Base-by-base conservation (phyloP, 257 asterid species). In the Solanum dulcamara region DNA sequence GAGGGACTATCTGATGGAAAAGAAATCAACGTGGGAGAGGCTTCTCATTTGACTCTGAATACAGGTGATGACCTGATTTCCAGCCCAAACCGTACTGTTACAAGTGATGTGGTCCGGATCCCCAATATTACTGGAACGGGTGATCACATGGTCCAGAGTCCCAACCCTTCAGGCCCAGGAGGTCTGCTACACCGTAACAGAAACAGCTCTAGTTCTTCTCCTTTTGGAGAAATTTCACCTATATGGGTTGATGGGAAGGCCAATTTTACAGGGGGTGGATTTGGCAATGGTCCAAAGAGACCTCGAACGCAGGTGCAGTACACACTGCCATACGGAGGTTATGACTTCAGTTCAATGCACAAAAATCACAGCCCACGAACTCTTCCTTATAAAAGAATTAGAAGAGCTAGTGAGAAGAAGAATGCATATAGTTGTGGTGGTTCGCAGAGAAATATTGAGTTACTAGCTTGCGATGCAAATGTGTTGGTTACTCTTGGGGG, bases 281-380 rank as follows among this genome's bases (percentile, higher is more conserved):
- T 97, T 82, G 88, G 94, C 81, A 90, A 85, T 86, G 98, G 98
- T 80, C 98, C 98, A 7, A 97, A 93, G 92, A 95, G 88, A 91
- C 99, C 97, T 84, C 93, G 99, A 48, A 95, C 99, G 53, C 98
- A 92, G 86, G 99, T 97, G 80, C 98, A 91, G 62, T 97, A 97
- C 91, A 90, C 96, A 72, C 74, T 94, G 91, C 98, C 99, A 86
- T 90, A 83, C 38, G 94, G 90, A 85, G 94, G 93, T 86, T 85
- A 81, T 84, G 96, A 92, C 86, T 53, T 86, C 75, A 86, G 87
- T 84, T 89, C 90, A 48, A 91, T 86, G 89, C 96, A 89, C 72
- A 93, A 91, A 89, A 86, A 44, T 35, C 92, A 90, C 42, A 93
- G 87, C 90, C 90, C 88, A 85, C 91, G 90, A 86, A 81, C 92